phyloP scores from a whole-genome alignment of 164 flowering plant genomes.

The Santalum album region DNA sequence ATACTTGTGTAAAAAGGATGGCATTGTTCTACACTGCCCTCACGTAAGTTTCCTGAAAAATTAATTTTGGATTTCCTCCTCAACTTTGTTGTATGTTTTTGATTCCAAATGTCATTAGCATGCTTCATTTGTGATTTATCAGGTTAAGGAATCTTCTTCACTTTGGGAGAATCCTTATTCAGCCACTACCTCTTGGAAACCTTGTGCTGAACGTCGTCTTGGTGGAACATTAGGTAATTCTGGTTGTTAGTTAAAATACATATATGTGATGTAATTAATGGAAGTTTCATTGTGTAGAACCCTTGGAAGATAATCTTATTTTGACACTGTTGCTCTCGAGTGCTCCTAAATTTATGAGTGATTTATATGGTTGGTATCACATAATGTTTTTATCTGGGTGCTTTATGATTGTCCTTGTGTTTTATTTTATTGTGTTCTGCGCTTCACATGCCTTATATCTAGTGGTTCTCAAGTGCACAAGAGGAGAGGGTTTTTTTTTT shows the following conservation, averaged over 20 bases:
- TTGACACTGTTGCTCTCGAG: too few relatives aligned
- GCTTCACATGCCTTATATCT: too few relatives aligned
- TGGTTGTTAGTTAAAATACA: not conserved
- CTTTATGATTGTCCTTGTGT: too few relatives aligned
- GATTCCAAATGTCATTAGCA: not conserved
- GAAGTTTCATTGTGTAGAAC: too few relatives aligned
- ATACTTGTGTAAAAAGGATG: slow-evolving; percentile 88
- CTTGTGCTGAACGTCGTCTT: slow-evolving; percentile 81
- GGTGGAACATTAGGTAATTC: slow-evolving; percentile 57
- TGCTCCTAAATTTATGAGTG: too few relatives aligned
- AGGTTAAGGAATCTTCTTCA: slow-evolving; percentile 90
- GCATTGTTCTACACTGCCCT: slow-evolving; percentile 77
- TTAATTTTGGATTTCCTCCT: not conserved
- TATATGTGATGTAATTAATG: too few relatives aligned
- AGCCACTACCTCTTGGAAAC: slow-evolving; percentile 94
- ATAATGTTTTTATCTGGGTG: not conserved
- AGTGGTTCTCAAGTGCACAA: too few relatives aligned
- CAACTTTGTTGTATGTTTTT: slow-evolving; percentile 2
- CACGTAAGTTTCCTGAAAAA: slow-evolving; percentile 40
- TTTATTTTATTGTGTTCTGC: too few relatives aligned
- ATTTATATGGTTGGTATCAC: too few relatives aligned
- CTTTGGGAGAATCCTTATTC: slow-evolving; percentile 95
- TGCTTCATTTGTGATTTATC: slow-evolving; percentile 1
- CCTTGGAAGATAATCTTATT: too few relatives aligned
- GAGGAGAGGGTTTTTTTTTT: too few relatives aligned